phyloP scores from a whole-genome alignment of 2,329 filamentous ascomycete species.

The Aspergillus aculeatinus region DNA sequence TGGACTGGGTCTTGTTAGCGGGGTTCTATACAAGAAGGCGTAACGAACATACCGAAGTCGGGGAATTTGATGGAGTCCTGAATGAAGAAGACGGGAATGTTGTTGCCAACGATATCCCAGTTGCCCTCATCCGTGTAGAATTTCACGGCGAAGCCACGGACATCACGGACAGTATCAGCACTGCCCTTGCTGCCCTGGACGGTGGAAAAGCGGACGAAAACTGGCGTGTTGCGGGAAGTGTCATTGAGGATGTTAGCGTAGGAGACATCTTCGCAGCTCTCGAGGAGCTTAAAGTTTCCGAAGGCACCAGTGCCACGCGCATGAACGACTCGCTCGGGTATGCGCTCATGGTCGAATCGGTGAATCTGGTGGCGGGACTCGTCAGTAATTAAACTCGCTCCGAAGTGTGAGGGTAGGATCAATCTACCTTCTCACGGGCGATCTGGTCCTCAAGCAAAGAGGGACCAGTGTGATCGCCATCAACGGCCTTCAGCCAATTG shows the following conservation, averaged over 20 bases:
- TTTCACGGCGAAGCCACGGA: slow-evolving; percentile 72
- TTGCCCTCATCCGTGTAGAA: slow-evolving; percentile 75
- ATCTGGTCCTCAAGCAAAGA: slow-evolving; percentile 69
- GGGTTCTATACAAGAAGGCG: background rate
- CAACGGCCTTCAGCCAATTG: slow-evolving; percentile 69
- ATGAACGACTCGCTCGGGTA: slow-evolving; percentile 67
- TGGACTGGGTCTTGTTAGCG: slow-evolving; percentile 25
- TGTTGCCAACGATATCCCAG: slow-evolving; percentile 72
- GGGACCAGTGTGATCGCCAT: slow-evolving; percentile 64
- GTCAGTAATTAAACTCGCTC: background rate
- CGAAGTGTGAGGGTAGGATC: background rate
- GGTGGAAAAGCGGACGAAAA: slow-evolving; percentile 72
- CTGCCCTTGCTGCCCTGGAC: slow-evolving; percentile 69
- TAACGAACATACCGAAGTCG: slow-evolving; percentile 24
- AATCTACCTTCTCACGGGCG: slow-evolving; percentile 66
- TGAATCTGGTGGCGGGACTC: slow-evolving; percentile 37
- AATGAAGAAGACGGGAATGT: slow-evolving; percentile 52
- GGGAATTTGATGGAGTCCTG: slow-evolving; percentile 43
- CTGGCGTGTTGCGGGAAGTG: slow-evolving; percentile 61
- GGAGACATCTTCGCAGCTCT: slow-evolving; percentile 63
- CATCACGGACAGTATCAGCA: slow-evolving; percentile 74
- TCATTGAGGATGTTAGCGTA: slow-evolving; percentile 65
- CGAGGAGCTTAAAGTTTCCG: slow-evolving; percentile 64
- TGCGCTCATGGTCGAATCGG: slow-evolving; percentile 73
- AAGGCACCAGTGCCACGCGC: slow-evolving; percentile 65